Evolutionary conservation across 768 basidiomycete species (phyloP).

Genomic region (Boletellus emodensis): DNA sequence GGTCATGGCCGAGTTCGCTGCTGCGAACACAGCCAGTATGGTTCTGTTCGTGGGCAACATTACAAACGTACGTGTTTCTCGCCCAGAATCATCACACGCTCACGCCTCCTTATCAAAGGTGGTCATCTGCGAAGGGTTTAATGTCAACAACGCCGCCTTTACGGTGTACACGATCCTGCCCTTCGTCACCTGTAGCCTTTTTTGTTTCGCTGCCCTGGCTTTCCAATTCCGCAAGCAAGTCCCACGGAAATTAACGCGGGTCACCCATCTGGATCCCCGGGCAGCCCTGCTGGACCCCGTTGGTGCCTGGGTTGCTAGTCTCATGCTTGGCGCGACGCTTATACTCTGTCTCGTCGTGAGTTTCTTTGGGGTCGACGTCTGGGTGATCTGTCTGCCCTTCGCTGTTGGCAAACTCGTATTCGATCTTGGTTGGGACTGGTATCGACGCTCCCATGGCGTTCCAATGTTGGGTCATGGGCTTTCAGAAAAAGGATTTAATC

Average conservation of each 20-base stretch:
- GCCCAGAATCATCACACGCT: neutral
- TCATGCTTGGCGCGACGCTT: constrained; percentile 63
- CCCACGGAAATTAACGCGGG: constrained; percentile 40
- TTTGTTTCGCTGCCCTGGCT: constrained; percentile 56
- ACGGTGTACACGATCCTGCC: constrained; percentile 83
- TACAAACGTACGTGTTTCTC: constrained; percentile 56
- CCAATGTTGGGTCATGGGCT: constrained; percentile 2
- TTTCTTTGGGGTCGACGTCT: constrained; percentile 76
- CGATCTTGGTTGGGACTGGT: constrained; percentile 61
- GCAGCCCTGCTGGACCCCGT: constrained; percentile 66
- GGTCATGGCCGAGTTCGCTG: constrained; percentile 74
- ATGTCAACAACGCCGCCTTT: constrained; percentile 71
- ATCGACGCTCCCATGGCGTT: constrained; percentile 34
- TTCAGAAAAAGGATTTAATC: too few relatives aligned
- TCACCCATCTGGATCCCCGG: constrained; percentile 44
- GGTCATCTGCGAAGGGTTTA: constrained; percentile 84
- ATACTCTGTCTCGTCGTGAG: constrained; percentile 69
- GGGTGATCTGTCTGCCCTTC: constrained; percentile 82
- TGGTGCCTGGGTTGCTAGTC: constrained; percentile 71
- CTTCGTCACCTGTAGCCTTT: constrained; percentile 62
- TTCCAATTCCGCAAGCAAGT: constrained; percentile 59
- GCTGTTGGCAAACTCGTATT: constrained; percentile 66
- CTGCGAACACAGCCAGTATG: constrained; percentile 76
- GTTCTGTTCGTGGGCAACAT: constrained; percentile 83
- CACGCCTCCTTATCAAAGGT: constrained; percentile 30